A percentile compares a stretch with the other conserved stretches of the same genome.
Conservation (phyloP, 208 protist genomes). For the Trypanosoma avium region DNA sequence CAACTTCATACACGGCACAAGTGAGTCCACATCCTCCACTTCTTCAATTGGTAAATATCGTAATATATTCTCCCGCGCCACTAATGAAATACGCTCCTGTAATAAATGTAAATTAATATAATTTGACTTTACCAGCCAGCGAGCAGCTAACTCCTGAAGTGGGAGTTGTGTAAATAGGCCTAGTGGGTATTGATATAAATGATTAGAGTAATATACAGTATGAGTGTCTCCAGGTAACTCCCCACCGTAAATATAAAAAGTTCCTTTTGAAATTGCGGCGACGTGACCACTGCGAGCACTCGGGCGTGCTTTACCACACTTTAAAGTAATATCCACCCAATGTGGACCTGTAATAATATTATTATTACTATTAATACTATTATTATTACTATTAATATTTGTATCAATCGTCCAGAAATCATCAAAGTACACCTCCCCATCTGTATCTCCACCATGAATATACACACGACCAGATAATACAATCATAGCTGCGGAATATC, state of each 20-base stretch:
- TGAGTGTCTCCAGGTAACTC: slow-evolving; percentile 35
- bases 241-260: slow-evolving; percentile 74
- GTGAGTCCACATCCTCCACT: slow-evolving; percentile 10
- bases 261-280: slow-evolving; percentile 37
- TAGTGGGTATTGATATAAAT: slow-evolving; percentile 58
- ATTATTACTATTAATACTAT: too few species aligned
- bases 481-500: slow-evolving; percentile 60
- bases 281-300: slow-evolving; percentile 63
- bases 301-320: slow-evolving; percentile 28
- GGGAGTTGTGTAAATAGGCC: slow-evolving; percentile 39
- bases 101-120: slow-evolving; percentile 17
- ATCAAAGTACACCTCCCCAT: slow-evolving; percentile 64
- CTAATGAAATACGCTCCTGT: slow-evolving; percentile 1
- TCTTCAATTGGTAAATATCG: neutral
- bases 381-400: too few species aligned
- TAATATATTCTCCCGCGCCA: slow-evolving; percentile 1
- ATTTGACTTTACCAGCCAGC: slow-evolving; percentile 42
- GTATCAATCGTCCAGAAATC: slow-evolving; percentile 73
- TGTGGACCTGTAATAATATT: neutral
- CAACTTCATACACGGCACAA: slow-evolving; percentile 20
- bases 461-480: slow-evolving; percentile 47
- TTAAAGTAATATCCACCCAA: slow-evolving; percentile 23
- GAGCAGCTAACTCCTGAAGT: slow-evolving; percentile 43
- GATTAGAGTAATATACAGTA: slow-evolving; percentile 46
- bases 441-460: slow-evolving; percentile 79